phyloP scores from a whole-genome alignment of 2,329 filamentous ascomycete species.

The Xylariaceae sp. region DNA sequence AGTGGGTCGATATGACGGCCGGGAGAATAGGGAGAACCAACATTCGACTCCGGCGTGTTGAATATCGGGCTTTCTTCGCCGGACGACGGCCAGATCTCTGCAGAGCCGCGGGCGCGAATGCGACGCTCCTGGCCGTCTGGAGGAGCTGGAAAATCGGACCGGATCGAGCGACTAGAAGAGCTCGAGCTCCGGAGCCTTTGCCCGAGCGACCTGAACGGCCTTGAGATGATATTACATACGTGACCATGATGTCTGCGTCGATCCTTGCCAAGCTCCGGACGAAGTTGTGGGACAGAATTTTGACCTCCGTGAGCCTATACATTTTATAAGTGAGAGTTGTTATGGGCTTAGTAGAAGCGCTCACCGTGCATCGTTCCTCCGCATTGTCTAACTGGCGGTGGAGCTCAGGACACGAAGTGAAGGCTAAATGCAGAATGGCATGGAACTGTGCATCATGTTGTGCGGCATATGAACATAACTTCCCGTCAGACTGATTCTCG shows the following conservation, averaged over 20 bases:
- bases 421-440: constrained; percentile 11
- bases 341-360: background rate
- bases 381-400: constrained; percentile 18
- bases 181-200: constrained; percentile 26
- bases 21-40: constrained; percentile 6
- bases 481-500: constrained; percentile 2
- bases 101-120: constrained; percentile 32
- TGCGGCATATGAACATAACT: constrained; percentile 10
- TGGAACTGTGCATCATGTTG: constrained; percentile 20
- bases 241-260: constrained; percentile 21
- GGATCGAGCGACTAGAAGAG: constrained; percentile 32
- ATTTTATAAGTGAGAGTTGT: background rate
- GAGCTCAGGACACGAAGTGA: constrained; percentile 36
- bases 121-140: constrained; percentile 32
- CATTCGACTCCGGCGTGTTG: constrained; percentile 33
- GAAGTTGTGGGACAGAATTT: constrained; percentile 13
- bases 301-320: constrained; percentile 18
- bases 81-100: constrained; percentile 35
- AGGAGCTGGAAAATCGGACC: constrained; percentile 33
- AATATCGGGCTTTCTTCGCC: constrained; percentile 34
- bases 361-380: constrained; percentile 2
- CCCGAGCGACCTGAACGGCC: constrained; percentile 27
- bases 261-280: constrained; percentile 20
- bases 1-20: constrained; percentile 25
- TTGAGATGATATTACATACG: constrained; percentile 25